phyloP scores from a whole-genome alignment of 2,329 filamentous ascomycete species.

The Alternaria postmessia region DNA sequence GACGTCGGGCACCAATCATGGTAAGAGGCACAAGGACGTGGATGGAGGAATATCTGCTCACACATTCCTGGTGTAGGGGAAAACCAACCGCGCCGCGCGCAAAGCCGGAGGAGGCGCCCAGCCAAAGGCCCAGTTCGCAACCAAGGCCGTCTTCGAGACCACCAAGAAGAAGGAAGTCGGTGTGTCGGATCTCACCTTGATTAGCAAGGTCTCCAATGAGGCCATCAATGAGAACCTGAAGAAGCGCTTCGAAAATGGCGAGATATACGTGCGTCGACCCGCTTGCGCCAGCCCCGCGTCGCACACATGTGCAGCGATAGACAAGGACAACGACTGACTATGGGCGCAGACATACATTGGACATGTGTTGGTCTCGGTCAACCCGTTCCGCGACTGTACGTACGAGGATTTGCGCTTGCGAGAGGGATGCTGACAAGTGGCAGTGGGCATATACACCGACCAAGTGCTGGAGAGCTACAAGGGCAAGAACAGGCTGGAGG shows the following conservation, averaged over 20 bases:
- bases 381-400: conserved; percentile 89
- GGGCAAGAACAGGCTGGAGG: conserved; percentile 94
- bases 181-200: conserved; percentile 94
- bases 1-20: conserved; percentile 48
- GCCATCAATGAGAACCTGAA: conserved; percentile 99
- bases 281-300: conserved; percentile 35
- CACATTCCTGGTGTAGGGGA: conserved; percentile 52
- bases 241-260: conserved; percentile 94
- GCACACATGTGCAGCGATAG: conserved; percentile 14
- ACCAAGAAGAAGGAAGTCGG: conserved; percentile 99
- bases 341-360: conserved; percentile 85
- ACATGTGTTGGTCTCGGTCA: conserved; percentile 98
- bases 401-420: conserved; percentile 27
- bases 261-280: conserved; percentile 79
- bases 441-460: conserved; percentile 96
- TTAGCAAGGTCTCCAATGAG: conserved; percentile 99
- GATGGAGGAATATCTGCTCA: conserved; percentile 26
- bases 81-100: conserved; percentile 66
- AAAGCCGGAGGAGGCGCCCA: conserved; percentile 55
- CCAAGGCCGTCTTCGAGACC: conserved; percentile 94
- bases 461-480: conserved; percentile 90
- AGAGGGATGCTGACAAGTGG: conserved; percentile 48
- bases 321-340: conserved; percentile 34
- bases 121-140: conserved; percentile 73
- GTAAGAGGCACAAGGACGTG: conserved; percentile 28